Percentiles rank a stretch among this genome's conserved stretches.
These are phyloP conservation scores for Lodderomyces metapsilosis DNA, from an alignment of 1,139 yeast species.

Conservation along the genomic window DNA sequence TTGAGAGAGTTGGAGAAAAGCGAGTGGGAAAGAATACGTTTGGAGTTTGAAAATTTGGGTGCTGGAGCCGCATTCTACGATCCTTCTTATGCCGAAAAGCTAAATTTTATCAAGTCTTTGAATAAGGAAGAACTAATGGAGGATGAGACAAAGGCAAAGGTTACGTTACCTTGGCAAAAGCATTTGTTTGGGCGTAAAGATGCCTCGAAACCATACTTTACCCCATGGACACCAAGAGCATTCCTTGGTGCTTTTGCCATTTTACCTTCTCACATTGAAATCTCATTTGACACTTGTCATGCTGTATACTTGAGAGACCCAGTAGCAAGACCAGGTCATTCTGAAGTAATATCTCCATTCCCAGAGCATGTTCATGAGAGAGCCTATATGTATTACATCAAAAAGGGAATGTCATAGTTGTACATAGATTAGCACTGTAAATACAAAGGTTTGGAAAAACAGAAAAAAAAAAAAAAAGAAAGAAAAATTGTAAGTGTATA, in stretches of 20 bases:
- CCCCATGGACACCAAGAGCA: slow-evolving; percentile 96
- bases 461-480: background rate
- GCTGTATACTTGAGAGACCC: slow-evolving; percentile 96
- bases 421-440: slow-evolving; percentile 8
- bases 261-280: slow-evolving; percentile 87
- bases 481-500: background rate
- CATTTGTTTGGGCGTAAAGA: slow-evolving; percentile 77
- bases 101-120: slow-evolving; percentile 45
- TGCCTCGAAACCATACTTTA: slow-evolving; percentile 77
- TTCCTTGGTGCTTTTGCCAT: slow-evolving; percentile 91
- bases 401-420: slow-evolving; percentile 59
- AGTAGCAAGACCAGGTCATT: slow-evolving; percentile 94
- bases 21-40: slow-evolving; percentile 50
- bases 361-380: slow-evolving; percentile 83
- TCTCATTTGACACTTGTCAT: slow-evolving; percentile 88
- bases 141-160: slow-evolving; percentile 51
- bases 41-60: slow-evolving; percentile 34
- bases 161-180: slow-evolving; percentile 71
- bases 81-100: slow-evolving; percentile 54
- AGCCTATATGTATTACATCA: slow-evolving; percentile 91
- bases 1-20: slow-evolving; percentile 53
- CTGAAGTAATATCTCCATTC: slow-evolving; percentile 93
- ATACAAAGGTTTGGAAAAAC: too few species aligned
- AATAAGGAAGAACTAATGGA: slow-evolving; percentile 56
- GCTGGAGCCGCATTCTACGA: slow-evolving; percentile 4